phyloP scores from a whole-genome alignment of 75 land plant genomes.

The Isoetes taiwanensis region DNA sequence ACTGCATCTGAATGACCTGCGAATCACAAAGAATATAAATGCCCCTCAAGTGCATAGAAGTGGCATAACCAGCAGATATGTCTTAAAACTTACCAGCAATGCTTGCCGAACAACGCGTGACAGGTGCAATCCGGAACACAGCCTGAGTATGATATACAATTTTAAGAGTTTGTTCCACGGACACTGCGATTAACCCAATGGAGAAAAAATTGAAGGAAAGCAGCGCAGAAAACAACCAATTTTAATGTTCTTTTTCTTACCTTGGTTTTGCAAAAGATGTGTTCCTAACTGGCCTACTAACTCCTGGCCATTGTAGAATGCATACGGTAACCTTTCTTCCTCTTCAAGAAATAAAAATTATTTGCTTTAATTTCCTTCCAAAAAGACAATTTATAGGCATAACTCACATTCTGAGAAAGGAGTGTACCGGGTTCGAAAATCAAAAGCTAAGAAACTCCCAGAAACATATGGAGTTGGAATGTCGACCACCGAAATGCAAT shows the following conservation, averaged over 20 bases:
- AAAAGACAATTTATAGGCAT: too few relatives aligned
- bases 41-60: too few relatives aligned
- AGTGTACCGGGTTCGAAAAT: too few relatives aligned
- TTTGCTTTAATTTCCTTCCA: too few relatives aligned
- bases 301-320: conserved; percentile 88
- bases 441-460: too few relatives aligned
- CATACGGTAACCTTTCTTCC: conserved; percentile 94
- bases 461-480: too few relatives aligned
- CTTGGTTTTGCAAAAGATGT: conserved; percentile 75
- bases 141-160: conserved; percentile 89
- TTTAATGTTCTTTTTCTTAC: conserved; percentile 13
- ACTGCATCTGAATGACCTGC: conserved; percentile 94
- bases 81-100: conserved; percentile 46
- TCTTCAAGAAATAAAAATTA: conserved; percentile 12
- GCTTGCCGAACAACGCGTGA: conserved; percentile 72
- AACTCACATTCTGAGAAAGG: too few relatives aligned
- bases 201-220: too few relatives aligned
- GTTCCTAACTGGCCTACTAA: conserved; percentile 56
- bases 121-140: conserved; percentile 68
- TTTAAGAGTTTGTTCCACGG: conserved; percentile 58
- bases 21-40: too few relatives aligned
- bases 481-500: too few relatives aligned
- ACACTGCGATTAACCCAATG: too few relatives aligned
- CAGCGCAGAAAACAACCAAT: not conserved
- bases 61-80: too few relatives aligned